Base-by-base conservation (phyloP, 768 basidiomycete genomes). In the Candolleomyces eurysporus region DNA sequence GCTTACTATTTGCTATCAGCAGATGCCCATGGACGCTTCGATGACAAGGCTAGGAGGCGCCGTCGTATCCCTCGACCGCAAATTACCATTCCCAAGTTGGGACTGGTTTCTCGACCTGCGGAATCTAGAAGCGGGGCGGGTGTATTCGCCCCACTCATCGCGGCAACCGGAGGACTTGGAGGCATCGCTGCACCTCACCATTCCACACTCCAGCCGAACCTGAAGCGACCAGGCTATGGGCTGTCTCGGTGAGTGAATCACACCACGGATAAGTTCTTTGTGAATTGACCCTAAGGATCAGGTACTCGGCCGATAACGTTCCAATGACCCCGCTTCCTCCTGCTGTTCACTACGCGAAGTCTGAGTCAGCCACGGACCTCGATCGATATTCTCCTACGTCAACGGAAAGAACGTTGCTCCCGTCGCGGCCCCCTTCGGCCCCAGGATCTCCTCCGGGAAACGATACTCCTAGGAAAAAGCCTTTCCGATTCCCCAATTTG, bases 121-220 rank as follows among this genome's bases (percentile, higher is more conserved):
- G 73, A 78, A 50, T 78, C 81, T 14, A 75, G 80, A 61, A 85
- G 75, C 64, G 79, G 78, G 21, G 88, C 78, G 0, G 88, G 88
- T 5, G 88, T 88, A 2, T 81, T 89, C 61, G 90, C 88, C 0
- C 82, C 89, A 4, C 80, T 94, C 40, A 85, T 94, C 21, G 83
- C 88, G 7, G 85, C 86, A 60, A 86, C 90, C 0, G 86, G 84
- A 3, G 84, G 86, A 52, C 73, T 93, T 7, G 75, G 81, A 1
- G 90, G 88, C 17, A 81, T 81, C 3, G 84, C 85, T 7, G 82
- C 86, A 0, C 89, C 89, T 0, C 64, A 67, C 10, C 73, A 78
- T 48, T 82, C 73, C 66, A 54, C 75, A 75, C 30, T 78, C 79
- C 66, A 85, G 7, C 89, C 90, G 1, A 81, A 87, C 64, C 67